A percentile compares a stretch with the other conserved stretches of the same genome.
These are phyloP conservation scores for Circinella minor DNA, from an alignment of 371 early-diverging fungal species.

Conservation along the genomic window DNA sequence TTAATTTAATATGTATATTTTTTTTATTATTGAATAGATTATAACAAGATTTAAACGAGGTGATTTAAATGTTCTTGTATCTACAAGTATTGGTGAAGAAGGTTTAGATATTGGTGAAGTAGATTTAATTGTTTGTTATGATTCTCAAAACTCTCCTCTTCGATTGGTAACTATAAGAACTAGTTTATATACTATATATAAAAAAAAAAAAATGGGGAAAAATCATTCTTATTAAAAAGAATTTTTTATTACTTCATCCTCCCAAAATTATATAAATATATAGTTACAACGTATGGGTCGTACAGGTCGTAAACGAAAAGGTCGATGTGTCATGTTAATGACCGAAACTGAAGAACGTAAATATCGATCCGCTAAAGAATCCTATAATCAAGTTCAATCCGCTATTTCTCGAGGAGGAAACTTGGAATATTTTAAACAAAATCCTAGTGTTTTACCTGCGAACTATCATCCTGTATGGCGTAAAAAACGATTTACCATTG, in stretches of 20 bases:
- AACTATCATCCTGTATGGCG: constrained; percentile 52
- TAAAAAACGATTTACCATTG: constrained; percentile 31
- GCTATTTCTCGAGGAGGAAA: constrained; percentile 34
- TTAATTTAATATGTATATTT: not conserved
- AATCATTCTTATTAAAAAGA: too few species aligned
- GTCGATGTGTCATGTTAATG: constrained; percentile 80
- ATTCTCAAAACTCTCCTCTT: constrained; percentile 83
- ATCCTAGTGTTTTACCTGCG: constrained; percentile 52
- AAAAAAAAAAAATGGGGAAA: too few species aligned
- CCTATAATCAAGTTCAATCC: constrained; percentile 65
- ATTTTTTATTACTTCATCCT: too few species aligned
- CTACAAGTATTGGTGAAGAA: constrained; percentile 96
- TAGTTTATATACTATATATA: too few species aligned
- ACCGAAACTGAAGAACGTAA: constrained; percentile 82
- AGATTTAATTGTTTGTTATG: constrained; percentile 93
- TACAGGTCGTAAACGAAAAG: constrained; percentile 91
- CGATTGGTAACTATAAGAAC: constrained; percentile 63
- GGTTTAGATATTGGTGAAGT: constrained; percentile 98
- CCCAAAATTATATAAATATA: not conserved
- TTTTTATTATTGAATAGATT: not conserved
- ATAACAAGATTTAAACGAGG: constrained; percentile 68
- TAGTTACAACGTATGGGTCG: constrained; percentile 94
- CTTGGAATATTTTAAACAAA: constrained; percentile 25
- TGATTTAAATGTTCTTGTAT: constrained; percentile 83
- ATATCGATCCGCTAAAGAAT: constrained; percentile 61